Percentiles rank a stretch among this genome's conserved stretches.
These are phyloP conservation scores for Phytopythium helicoides DNA, from an alignment of 352 stramenopile genomes.

Conservation along the genomic window DNA sequence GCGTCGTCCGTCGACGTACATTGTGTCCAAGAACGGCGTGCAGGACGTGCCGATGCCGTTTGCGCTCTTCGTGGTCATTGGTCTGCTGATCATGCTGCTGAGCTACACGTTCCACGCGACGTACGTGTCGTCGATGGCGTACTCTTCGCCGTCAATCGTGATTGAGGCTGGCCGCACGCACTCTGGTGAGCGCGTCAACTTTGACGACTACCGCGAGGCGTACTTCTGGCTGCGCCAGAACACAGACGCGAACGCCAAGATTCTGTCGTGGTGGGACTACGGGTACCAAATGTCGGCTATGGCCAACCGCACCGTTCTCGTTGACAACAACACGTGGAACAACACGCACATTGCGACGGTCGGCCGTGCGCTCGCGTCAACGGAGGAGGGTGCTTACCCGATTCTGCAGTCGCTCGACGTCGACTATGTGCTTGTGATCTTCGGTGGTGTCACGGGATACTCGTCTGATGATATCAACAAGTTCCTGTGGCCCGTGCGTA, in stretches of 20 bases:
- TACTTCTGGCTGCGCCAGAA: conserved; percentile 91
- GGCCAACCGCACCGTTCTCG: conserved; percentile 86
- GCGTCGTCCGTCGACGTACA: conserved; percentile 47
- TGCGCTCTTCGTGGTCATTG: conserved; percentile 50
- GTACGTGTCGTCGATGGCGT: conserved; percentile 90
- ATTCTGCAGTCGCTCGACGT: conserved; percentile 91
- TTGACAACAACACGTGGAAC: conserved; percentile 97
- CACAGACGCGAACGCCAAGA: conserved; percentile 84
- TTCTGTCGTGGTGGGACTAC: conserved; percentile 92
- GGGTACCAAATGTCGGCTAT: conserved; percentile 92
- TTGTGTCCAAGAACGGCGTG: conserved; percentile 48
- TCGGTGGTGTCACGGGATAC: conserved; percentile 87
- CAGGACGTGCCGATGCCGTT: conserved; percentile 65
- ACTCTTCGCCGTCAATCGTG: conserved; percentile 91
- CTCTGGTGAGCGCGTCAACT: conserved; percentile 82
- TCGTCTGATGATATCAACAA: conserved; percentile 92
- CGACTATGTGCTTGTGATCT: conserved; percentile 92
- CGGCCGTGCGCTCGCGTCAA: conserved; percentile 80
- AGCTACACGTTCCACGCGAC: conserved; percentile 88
- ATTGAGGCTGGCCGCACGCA: conserved; percentile 79
- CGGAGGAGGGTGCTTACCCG: conserved; percentile 86
- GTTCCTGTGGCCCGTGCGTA: conserved; percentile 92
- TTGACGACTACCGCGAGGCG: conserved; percentile 98
- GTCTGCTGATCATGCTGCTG: conserved; percentile 68
- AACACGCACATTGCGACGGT: conserved; percentile 96